Evolutionary conservation across 176 grass and related monocot genomes (phyloP).

Genomic region (Ensete ventricosum): DNA sequence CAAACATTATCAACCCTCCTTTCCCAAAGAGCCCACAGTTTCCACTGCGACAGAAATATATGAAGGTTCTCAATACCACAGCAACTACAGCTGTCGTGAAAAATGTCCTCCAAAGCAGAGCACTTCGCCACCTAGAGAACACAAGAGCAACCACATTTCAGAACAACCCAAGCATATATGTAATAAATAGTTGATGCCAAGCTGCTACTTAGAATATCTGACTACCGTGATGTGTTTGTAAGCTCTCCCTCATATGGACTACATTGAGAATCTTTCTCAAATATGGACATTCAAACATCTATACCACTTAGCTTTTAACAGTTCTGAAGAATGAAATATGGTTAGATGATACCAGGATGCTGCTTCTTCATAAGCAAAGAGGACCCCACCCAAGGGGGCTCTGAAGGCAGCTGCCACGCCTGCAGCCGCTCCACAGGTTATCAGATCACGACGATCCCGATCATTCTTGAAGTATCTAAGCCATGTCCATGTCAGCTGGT

Average conservation of each 20-base stretch:
- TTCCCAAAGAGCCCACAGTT: slow-evolving; percentile 60
- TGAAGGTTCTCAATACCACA: slow-evolving; percentile 41
- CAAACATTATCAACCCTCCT: slow-evolving; percentile 71
- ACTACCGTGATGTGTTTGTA: too few species aligned
- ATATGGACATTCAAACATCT: not conserved
- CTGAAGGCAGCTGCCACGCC: slow-evolving; percentile 65
- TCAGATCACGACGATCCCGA: slow-evolving; percentile 50
- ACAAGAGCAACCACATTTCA: not conserved
- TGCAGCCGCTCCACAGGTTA: slow-evolving; percentile 63
- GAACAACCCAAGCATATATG: not conserved
- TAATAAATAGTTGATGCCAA: too few species aligned
- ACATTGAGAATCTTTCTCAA: not conserved
- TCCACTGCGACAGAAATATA: slow-evolving; percentile 49
- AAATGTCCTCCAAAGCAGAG: slow-evolving; percentile 69
- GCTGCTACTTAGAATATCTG: too few species aligned
- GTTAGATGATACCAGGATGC: slow-evolving; percentile 43
- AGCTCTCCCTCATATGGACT: too few species aligned
- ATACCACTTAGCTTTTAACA: too few species aligned
- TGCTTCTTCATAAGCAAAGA: slow-evolving; percentile 67
- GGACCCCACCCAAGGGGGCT: slow-evolving; percentile 51
- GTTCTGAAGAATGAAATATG: too few species aligned
- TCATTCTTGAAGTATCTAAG: slow-evolving; percentile 74
- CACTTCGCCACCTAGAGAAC: slow-evolving; percentile 53
- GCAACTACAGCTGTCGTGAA: slow-evolving; percentile 54
- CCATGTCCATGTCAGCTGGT: slow-evolving; percentile 54